Conservation (phyloP, 257 asterid species). For the Salvia hispanica region DNA sequence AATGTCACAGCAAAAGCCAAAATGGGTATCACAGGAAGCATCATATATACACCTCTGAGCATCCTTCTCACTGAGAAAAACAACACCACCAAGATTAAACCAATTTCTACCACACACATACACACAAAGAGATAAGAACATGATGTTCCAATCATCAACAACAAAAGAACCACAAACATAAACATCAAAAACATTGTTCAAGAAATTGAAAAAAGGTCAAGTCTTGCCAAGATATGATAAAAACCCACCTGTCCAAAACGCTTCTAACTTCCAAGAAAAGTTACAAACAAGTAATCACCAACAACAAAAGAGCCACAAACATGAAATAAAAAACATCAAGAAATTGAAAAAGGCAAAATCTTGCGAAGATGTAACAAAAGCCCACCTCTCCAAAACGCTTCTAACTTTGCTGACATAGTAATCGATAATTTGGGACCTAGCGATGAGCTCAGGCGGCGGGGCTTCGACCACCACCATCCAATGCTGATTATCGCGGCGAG, state of each 20-base stretch:
- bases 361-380: neutral
- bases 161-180: neutral
- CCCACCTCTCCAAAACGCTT: slow-evolving; percentile 71
- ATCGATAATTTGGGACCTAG: slow-evolving; percentile 64
- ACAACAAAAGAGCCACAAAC: neutral
- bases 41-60: slow-evolving; percentile 87
- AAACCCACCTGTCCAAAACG: slow-evolving; percentile 67
- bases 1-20: slow-evolving; percentile 91
- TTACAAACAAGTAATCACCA: neutral
- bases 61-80: slow-evolving; percentile 59
- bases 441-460: slow-evolving; percentile 47
- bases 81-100: slow-evolving; percentile 16
- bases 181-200: neutral
- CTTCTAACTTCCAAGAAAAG: neutral
- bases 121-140: neutral
- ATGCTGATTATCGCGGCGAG: slow-evolving; percentile 39
- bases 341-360: slow-evolving; percentile 9
- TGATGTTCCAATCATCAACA: neutral
- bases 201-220: neutral
- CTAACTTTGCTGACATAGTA: slow-evolving; percentile 67
- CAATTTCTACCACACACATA: neutral
- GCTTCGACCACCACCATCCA: slow-evolving; percentile 79
- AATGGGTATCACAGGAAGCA: slow-evolving; percentile 59
- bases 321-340: slow-evolving; percentile 4
- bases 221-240: neutral